Evolutionary conservation across 192 early-diverging fungal genomes (phyloP).

Genomic region (Thoreauomyces humboldtii): DNA sequence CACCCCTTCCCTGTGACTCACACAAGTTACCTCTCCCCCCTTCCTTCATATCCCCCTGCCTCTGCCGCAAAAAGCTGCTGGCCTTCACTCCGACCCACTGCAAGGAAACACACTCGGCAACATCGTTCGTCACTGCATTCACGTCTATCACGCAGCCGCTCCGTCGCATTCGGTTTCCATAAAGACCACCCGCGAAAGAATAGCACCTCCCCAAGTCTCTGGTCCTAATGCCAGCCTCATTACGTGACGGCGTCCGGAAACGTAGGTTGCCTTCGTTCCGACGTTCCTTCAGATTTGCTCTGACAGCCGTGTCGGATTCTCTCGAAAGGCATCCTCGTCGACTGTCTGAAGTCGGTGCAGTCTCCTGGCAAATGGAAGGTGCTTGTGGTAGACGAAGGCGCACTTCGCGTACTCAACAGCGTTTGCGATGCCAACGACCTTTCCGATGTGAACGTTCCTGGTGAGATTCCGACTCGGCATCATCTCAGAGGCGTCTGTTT

Average conservation of each 20-base stretch:
- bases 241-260: slow-evolving; percentile 23
- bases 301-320: neutral
- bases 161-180: no score
- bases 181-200: no score
- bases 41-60: no score
- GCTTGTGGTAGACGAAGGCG: slow-evolving; percentile 72
- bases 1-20: no score
- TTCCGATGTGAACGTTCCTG: slow-evolving; percentile 70
- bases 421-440: slow-evolving; percentile 77
- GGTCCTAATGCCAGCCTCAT: slow-evolving; percentile 19
- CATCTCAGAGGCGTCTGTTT: neutral
- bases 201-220: neutral
- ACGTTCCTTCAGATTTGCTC: neutral
- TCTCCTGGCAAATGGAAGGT: slow-evolving; percentile 71
- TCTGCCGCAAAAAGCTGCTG: no score
- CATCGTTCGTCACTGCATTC: no score
- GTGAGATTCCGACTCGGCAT: slow-evolving; percentile 25
- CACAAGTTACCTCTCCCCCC: no score
- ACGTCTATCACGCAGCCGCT: no score
- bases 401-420: slow-evolving; percentile 68
- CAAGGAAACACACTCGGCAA: no score
- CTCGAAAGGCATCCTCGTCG: slow-evolving; percentile 44
- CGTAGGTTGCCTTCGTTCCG: no score
- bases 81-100: no score
- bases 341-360: slow-evolving; percentile 74